phyloP scores from a whole-genome alignment of 2,329 filamentous ascomycete species.

The Botrytis deweyae region DNA sequence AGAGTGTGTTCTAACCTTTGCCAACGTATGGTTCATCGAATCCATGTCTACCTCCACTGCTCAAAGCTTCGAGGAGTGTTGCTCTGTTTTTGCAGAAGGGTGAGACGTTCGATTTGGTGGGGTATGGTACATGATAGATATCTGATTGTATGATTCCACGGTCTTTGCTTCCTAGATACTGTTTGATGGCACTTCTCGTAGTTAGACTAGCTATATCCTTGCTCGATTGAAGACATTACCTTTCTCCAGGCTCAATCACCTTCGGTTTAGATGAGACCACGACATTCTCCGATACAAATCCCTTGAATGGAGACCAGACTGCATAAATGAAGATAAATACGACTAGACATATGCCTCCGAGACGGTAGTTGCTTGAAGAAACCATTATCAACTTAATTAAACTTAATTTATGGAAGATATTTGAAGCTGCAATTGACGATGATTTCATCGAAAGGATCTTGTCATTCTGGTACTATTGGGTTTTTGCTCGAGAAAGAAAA shows the following conservation, averaged over 20 bases:
- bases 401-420: not conserved
- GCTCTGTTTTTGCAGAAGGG: slow-evolving; percentile 36
- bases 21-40: slow-evolving; percentile 43
- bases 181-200: slow-evolving; percentile 26
- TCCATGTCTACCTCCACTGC: slow-evolving; percentile 44
- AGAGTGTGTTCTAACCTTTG: slow-evolving; percentile 21
- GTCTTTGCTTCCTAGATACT: slow-evolving; percentile 32
- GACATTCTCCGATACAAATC: not conserved
- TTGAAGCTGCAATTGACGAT: not conserved
- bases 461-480: not conserved
- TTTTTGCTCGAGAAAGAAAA: not conserved
- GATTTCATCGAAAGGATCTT: not conserved
- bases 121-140: slow-evolving; percentile 30
- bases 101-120: slow-evolving; percentile 21
- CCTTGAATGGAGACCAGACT: slow-evolving; percentile 14
- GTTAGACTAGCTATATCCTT: not conserved
- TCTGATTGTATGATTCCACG: slow-evolving; percentile 30
- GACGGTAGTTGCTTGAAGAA: slow-evolving; percentile 13
- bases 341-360: slow-evolving; percentile 6
- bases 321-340: slow-evolving; percentile 13
- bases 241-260: slow-evolving; percentile 25
- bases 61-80: slow-evolving; percentile 44
- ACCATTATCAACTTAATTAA: not conserved
- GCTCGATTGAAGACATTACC: slow-evolving; percentile 20
- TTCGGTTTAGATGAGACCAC: not conserved